A percentile compares a stretch with the other conserved stretches of the same genome.
Evolutionary conservation across 805 yeast species (phyloP).

Genomic region (Ascoidea tarda): DNA sequence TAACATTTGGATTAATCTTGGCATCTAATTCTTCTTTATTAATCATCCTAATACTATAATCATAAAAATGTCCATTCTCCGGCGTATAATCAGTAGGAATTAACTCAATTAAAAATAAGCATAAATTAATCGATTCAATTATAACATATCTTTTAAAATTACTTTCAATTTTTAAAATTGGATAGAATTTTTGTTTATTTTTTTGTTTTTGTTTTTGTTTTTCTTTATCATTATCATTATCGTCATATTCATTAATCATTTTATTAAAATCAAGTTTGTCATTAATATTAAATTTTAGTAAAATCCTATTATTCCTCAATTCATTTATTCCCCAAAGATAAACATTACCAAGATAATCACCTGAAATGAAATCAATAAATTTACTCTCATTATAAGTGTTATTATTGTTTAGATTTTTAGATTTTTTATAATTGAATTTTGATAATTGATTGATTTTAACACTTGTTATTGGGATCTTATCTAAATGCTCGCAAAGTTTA

Average conservation of each 20-base stretch:
- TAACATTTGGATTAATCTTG: too few relatives aligned
- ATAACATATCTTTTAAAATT: slow-evolving; percentile 4
- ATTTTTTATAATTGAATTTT: too few relatives aligned
- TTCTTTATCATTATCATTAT: too few relatives aligned
- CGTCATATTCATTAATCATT: too few relatives aligned
- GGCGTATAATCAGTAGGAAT: too few relatives aligned
- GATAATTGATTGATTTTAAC: not conserved
- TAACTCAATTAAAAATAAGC: slow-evolving; percentile 2
- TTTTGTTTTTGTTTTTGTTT: too few relatives aligned
- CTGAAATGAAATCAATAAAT: slow-evolving; percentile 6
- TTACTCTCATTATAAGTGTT: not conserved
- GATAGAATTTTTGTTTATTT: not conserved
- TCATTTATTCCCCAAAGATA: slow-evolving; percentile 4
- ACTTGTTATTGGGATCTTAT: not conserved
- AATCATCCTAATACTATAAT: too few relatives aligned
- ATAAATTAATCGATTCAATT: slow-evolving; percentile 4
- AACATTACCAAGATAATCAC: slow-evolving; percentile 8
- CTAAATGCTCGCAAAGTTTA: not conserved
- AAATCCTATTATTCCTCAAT: not conserved
- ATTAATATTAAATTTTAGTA: slow-evolving; percentile 1
- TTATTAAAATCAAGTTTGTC: not conserved
- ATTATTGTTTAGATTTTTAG: too few relatives aligned
- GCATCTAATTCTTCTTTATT: not conserved
- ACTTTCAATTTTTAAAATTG: slow-evolving; percentile 4
- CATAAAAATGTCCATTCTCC: too few relatives aligned